Conservation (phyloP, 345 rosid species). For the Firmiana major region DNA sequence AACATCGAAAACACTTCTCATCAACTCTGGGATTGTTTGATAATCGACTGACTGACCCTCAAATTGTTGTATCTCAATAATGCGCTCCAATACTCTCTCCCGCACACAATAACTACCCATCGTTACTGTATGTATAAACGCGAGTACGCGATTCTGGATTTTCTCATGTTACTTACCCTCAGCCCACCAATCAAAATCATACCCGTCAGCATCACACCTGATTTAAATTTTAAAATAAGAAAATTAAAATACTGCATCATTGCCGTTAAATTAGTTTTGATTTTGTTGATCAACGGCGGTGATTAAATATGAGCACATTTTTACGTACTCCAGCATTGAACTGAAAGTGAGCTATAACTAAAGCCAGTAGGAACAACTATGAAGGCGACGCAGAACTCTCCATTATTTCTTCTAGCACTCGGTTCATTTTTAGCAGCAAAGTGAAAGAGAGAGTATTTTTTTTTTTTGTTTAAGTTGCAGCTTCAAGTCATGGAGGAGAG, state of each 20-base stretch:
- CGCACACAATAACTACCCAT: background rate
- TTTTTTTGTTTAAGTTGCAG: background rate
- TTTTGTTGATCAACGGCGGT: slow-evolving; percentile 25
- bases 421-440: background rate
- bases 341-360: background rate
- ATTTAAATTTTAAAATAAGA: background rate
- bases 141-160: background rate
- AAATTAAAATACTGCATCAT: background rate
- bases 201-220: slow-evolving; percentile 26
- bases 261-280: background rate
- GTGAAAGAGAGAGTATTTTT: background rate
- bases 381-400: slow-evolving; percentile 2
- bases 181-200: slow-evolving; percentile 22
- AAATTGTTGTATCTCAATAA: too few relatives aligned
- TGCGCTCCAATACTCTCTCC: background rate
- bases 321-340: slow-evolving; percentile 10
- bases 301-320: slow-evolving; percentile 24
- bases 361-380: background rate
- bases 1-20: background rate
- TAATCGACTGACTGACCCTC: too few relatives aligned
- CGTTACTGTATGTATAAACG: background rate
- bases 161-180: background rate
- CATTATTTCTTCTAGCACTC: slow-evolving; percentile 13
- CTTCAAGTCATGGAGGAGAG: slow-evolving; percentile 69
- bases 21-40: background rate